Percentiles rank a stretch among this genome's conserved stretches.
Evolutionary conservation across 805 yeast genomes (phyloP).

Genomic region (Candida sphagnicola): DNA sequence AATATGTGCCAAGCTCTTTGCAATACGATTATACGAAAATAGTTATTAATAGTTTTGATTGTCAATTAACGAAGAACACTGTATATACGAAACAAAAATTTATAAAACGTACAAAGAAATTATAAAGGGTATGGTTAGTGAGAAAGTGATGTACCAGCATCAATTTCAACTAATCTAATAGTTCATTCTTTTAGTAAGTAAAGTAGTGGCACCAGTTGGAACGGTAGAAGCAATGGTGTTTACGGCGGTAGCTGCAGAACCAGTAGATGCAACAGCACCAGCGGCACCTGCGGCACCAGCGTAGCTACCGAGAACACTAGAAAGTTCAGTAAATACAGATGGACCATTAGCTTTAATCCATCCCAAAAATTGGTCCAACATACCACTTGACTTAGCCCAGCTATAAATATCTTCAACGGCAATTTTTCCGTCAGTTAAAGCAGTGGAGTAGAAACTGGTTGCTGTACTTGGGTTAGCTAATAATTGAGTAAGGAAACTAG

Average conservation of each 20-base stretch:
- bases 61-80: background rate
- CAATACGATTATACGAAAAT: no score
- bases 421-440: constrained; percentile 29
- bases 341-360: constrained; percentile 17
- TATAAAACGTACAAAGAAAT: no score
- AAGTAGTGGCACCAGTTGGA: background rate
- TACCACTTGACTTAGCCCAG: constrained; percentile 38
- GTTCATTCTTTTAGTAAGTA: background rate
- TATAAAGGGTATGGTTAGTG: background rate
- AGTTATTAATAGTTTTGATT: background rate
- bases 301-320: background rate
- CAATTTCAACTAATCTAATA: background rate
- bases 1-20: no score
- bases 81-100: background rate
- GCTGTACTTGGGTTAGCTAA: constrained; percentile 34
- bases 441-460: constrained; percentile 27
- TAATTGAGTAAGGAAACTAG: constrained; percentile 26
- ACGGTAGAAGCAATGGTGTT: constrained; percentile 22
- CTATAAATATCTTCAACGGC: constrained; percentile 29
- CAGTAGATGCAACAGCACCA: constrained; percentile 11
- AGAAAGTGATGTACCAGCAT: background rate
- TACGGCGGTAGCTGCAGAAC: constrained; percentile 6
- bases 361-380: constrained; percentile 22
- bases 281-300: constrained; percentile 12
- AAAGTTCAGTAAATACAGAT: background rate